Conservation (phyloP, 192 early-diverging fungal genomes). For the Geranomyces variabilis region DNA sequence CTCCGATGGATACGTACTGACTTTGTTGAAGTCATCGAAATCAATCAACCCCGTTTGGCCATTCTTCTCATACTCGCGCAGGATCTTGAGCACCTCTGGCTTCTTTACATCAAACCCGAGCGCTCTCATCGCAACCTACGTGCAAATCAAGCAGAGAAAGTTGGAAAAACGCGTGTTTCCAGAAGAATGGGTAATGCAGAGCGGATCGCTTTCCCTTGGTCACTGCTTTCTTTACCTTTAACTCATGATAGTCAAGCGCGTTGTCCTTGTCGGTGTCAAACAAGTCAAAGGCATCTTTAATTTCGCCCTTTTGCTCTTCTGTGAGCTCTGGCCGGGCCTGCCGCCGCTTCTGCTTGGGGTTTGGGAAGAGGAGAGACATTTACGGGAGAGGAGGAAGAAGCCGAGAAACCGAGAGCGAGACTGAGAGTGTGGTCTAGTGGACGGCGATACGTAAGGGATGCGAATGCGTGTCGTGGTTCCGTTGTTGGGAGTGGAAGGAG, state of each 20-base stretch:
- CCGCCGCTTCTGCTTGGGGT: slow-evolving; percentile 42
- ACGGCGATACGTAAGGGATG: too few relatives aligned
- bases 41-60: slow-evolving; percentile 60
- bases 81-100: slow-evolving; percentile 72
- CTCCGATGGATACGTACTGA: slow-evolving; percentile 70
- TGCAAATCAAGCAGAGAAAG: slow-evolving; percentile 4
- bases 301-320: slow-evolving; percentile 86
- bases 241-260: slow-evolving; percentile 78
- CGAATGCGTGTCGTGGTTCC: too few relatives aligned
- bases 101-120: slow-evolving; percentile 86
- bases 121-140: slow-evolving; percentile 75
- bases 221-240: slow-evolving; percentile 60
- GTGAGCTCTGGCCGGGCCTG: slow-evolving; percentile 52
- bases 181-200: too few relatives aligned
- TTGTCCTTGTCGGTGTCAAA: slow-evolving; percentile 93
- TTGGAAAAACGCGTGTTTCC: too few relatives aligned
- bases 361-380: slow-evolving; percentile 39
- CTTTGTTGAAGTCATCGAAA: slow-evolving; percentile 69
- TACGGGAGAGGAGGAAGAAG: too few relatives aligned
- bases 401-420: too few relatives aligned
- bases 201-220: too few relatives aligned
- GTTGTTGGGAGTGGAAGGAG: too few relatives aligned
- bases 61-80: slow-evolving; percentile 63
- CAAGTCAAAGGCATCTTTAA: slow-evolving; percentile 94
- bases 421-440: too few relatives aligned